Evolutionary conservation across 257 asterid species (phyloP).

Genomic region (Capsicum chinense): DNA sequence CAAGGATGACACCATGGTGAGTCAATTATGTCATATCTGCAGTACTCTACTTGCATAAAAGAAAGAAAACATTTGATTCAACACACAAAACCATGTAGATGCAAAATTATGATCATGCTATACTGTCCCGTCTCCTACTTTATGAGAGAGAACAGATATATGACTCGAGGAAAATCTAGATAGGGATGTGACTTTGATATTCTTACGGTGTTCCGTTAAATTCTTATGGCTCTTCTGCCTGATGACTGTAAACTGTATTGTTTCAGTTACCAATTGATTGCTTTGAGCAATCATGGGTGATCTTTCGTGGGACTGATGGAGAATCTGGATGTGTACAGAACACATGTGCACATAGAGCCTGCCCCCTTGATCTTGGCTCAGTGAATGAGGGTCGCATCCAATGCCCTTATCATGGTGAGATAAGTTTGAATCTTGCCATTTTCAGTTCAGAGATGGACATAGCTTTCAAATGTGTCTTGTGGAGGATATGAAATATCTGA

Average conservation of each 20-base stretch:
- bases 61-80: neutral
- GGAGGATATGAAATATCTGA: neutral
- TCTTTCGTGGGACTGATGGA: constrained; percentile 89
- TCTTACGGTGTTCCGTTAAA: neutral
- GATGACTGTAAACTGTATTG: constrained; percentile 12
- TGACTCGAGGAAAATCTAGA: neutral
- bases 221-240: constrained; percentile 7
- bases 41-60: neutral
- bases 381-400: constrained; percentile 89
- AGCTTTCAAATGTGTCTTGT: constrained; percentile 5
- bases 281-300: constrained; percentile 95
- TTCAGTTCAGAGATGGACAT: neutral
- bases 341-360: constrained; percentile 95
- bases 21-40: constrained; percentile 24
- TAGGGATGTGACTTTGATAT: neutral
- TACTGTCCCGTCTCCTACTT: neutral
- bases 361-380: constrained; percentile 90
- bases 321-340: constrained; percentile 90
- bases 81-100: constrained; percentile 1
- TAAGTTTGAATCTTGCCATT: neutral
- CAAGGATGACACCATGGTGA: constrained; percentile 88
- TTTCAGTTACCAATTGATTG: constrained; percentile 84
- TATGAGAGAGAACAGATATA: neutral
- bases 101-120: neutral
- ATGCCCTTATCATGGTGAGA: constrained; percentile 94